These are phyloP conservation scores for Styphnolobium japonicum DNA, from an alignment of 306 rosid genomes.

Conservation along the genomic window DNA sequence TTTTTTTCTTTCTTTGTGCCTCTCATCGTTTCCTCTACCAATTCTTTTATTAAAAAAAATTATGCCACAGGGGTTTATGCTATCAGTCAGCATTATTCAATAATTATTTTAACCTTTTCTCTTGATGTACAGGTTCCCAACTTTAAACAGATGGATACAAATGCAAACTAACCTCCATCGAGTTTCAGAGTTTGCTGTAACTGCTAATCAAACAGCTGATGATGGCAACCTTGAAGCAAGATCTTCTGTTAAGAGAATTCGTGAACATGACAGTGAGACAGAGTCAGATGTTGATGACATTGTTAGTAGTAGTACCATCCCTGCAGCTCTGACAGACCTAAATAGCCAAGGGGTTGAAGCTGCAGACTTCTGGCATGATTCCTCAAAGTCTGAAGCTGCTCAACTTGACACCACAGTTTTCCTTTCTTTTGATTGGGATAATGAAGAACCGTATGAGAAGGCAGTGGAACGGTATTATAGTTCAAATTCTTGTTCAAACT, in stretches of 20 bases:
- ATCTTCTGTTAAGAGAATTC: slow-evolving; percentile 82
- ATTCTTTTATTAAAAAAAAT: neutral
- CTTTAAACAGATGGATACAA: slow-evolving; percentile 98
- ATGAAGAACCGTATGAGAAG: slow-evolving; percentile 88
- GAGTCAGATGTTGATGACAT: slow-evolving; percentile 86
- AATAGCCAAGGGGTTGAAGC: slow-evolving; percentile 52
- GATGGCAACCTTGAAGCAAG: slow-evolving; percentile 54
- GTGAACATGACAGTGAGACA: slow-evolving; percentile 74
- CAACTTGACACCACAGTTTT: slow-evolving; percentile 74
- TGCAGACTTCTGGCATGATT: slow-evolving; percentile 58
- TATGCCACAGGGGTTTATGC: slow-evolving; percentile 7
- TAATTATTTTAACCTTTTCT: slow-evolving; percentile 27
- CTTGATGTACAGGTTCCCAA: slow-evolving; percentile 72
- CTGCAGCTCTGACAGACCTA: slow-evolving; percentile 49
- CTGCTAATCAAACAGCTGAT: slow-evolving; percentile 61
- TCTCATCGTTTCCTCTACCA: neutral
- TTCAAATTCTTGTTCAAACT: slow-evolving; percentile 23
- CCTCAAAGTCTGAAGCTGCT: slow-evolving; percentile 66
- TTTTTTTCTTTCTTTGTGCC: neutral
- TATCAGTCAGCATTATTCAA: neutral
- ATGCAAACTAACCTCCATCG: slow-evolving; percentile 98
- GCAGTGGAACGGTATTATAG: slow-evolving; percentile 77
- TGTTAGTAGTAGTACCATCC: slow-evolving; percentile 51
- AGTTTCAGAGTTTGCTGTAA: slow-evolving; percentile 91
- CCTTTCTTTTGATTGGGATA: slow-evolving; percentile 96